Evolutionary conservation across 495 filamentous ascomycete genomes (phyloP), one percentile per base, ranked within the genome.

Genomic region (Apiosordaria backusii): DNA sequence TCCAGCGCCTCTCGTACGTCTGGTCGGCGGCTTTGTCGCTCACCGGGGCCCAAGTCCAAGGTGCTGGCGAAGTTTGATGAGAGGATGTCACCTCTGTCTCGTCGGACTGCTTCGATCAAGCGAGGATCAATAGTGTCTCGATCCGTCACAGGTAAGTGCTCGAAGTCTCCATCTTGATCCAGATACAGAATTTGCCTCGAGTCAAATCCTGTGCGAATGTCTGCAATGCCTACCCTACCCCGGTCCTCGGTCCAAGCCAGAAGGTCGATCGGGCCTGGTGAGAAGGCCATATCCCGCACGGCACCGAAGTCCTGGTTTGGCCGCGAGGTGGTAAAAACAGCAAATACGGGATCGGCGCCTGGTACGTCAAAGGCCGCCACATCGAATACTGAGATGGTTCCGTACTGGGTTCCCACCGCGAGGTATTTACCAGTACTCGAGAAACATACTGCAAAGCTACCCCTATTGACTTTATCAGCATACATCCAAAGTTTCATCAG

Each of bases 241-340:
- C 88, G 89, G 67, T 96, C 89, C 78, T 99, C 95, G 22, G 92
- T 87, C 93, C 94, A 97, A 24, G 96, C 90, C 40, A 99, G 82
- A 18, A 99, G 85, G 75, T 99, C 94, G 85, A 88, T 91, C 10
- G 93, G 92, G 21, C 90, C 91, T 2, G 95, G 93, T 0, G 91
- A 89, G 74, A 99, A 99, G 23, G 87, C 83, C 88, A 99, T 94
- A 63, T 92, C 90, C 61, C 95, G 87, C 61, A 99, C 87, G 55
- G 95, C 92, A 63, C 96, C 94, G 21, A 81, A 83, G 55, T 87
- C 86, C 21, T 74, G 75, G 63, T 80, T 80, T 9, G 86, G 79
- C 65, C 88, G 79, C 1, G 89, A 88, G 5, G 89, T 87, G 50
- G 79, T 76, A 75, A 79, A 84, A 29, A 71, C 76, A 10, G 71